Percentiles rank a stretch among this genome's conserved stretches.
Evolutionary conservation across 495 filamentous ascomycete species (phyloP).

Genomic region (Chaetomidium leptoderma): DNA sequence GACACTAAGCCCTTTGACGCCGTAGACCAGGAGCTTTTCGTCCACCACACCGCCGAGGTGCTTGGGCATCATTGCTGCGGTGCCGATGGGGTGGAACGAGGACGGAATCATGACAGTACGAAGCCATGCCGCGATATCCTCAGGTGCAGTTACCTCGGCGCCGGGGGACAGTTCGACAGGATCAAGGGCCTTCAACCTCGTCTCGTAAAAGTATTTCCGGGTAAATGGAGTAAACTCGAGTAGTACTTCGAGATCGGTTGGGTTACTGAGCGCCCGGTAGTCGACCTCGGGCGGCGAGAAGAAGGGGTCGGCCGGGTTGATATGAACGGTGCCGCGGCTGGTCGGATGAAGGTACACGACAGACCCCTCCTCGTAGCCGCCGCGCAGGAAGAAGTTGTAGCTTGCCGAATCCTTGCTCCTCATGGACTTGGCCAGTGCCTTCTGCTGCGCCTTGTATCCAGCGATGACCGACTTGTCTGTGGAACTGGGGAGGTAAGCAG

Average conservation of each 20-base stretch:
- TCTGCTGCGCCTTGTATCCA: conserved; percentile 43
- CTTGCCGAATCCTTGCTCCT: conserved; percentile 36
- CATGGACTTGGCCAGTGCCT: conserved; percentile 32
- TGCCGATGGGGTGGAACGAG: conserved; percentile 38
- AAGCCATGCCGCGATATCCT: conserved; percentile 30
- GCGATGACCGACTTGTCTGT: conserved; percentile 34
- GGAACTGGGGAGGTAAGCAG: conserved; percentile 31
- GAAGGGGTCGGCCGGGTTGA: conserved; percentile 38
- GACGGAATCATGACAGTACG: conserved; percentile 9
- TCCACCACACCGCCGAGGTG: conserved; percentile 50
- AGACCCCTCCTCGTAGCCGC: conserved; percentile 25
- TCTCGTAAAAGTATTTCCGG: conserved; percentile 33
- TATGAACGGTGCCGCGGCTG: conserved; percentile 41
- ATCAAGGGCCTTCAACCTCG: conserved; percentile 18
- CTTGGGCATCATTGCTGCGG: conserved; percentile 45
- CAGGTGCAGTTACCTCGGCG: conserved; percentile 23
- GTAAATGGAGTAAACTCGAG: conserved; percentile 41
- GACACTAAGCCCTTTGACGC: conserved; percentile 35
- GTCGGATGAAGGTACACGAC: conserved; percentile 40
- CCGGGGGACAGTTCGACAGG: conserved; percentile 33
- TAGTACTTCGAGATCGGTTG: conserved; percentile 41
- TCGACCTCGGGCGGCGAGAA: conserved; percentile 40
- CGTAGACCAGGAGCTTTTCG: conserved; percentile 39
- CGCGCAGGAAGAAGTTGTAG: conserved; percentile 37
- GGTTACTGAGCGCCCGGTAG: conserved; percentile 45